A percentile compares a stretch with the other conserved stretches of the same genome.
Evolutionary conservation across 23 red algal species (phyloP).

Genomic region (Pyropia haitanensis): DNA sequence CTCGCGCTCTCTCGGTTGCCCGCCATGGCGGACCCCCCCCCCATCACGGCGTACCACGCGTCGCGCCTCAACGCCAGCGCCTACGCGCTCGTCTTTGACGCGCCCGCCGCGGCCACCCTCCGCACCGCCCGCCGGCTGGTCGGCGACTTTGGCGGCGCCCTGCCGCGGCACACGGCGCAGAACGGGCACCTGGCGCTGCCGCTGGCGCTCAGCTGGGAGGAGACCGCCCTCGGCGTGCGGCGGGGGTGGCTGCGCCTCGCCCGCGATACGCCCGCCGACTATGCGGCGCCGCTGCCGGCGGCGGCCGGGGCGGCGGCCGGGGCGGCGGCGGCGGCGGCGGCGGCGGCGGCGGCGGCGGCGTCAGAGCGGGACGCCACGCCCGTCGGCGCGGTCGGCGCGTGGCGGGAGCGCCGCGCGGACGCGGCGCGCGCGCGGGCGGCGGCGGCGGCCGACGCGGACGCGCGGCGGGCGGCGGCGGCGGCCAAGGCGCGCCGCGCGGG

Average conservation of each 20-base stretch:
- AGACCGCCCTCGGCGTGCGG: constrained; percentile 43
- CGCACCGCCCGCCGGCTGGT: constrained; percentile 48
- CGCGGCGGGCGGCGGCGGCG: constrained; percentile 6
- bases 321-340: background rate
- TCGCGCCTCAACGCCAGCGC: too few species aligned
- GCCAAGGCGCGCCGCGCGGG: constrained; percentile 7
- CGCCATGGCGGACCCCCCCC: too few species aligned
- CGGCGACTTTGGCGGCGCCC: constrained; percentile 74
- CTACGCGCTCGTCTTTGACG: too few species aligned
- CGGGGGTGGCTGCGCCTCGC: constrained; percentile 32
- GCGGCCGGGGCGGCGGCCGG: constrained; percentile 5
- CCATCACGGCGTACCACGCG: too few species aligned
- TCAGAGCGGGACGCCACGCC: constrained; percentile 7
- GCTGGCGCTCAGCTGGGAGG: constrained; percentile 56
- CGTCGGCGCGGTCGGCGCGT: constrained; percentile 4
- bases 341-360: background rate
- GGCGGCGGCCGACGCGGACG: background rate
- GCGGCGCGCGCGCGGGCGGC: constrained; percentile 12
- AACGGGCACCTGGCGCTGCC: constrained; percentile 80
- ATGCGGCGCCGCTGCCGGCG: background rate
- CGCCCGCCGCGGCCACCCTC: background rate
- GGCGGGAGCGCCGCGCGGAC: constrained; percentile 2
- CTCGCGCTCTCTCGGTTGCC: too few species aligned
- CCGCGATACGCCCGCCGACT: constrained; percentile 6
- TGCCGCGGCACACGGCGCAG: constrained; percentile 59